Conservation (phyloP, 495 filamentous ascomycete species). For the Penicillium cataractarum region DNA sequence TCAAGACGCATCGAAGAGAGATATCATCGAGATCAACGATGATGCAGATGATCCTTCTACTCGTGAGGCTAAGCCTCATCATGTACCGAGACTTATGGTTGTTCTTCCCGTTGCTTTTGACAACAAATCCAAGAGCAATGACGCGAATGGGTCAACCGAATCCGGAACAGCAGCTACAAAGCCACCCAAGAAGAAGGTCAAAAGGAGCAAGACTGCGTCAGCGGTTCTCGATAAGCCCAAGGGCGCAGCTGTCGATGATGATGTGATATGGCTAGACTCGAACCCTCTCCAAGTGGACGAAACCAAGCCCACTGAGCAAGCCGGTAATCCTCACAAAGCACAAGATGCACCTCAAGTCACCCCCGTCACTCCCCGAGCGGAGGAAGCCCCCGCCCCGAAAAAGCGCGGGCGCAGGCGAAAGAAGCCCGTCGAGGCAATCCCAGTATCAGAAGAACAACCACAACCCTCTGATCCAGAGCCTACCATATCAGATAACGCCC, state of each 20-base stretch:
- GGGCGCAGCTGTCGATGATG: constrained; percentile 35
- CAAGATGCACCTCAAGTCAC: neutral
- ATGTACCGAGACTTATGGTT: neutral
- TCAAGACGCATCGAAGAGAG: neutral
- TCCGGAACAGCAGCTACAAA: constrained; percentile 4
- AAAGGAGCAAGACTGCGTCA: constrained; percentile 45
- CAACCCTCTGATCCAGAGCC: constrained; percentile 2
- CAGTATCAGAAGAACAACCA: constrained; percentile 1
- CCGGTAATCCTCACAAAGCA: neutral
- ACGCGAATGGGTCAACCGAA: neutral
- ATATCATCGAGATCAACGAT: constrained; percentile 12
- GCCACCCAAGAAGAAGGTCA: constrained; percentile 42
- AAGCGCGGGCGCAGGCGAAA: constrained; percentile 54
- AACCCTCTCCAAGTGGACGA: constrained; percentile 19
- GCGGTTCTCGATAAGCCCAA: constrained; percentile 31
- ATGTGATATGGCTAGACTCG: constrained; percentile 46
- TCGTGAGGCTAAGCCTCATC: constrained; percentile 7
- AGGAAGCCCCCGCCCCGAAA: constrained; percentile 32
- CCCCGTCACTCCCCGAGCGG: constrained; percentile 3
- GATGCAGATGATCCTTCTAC: constrained; percentile 9
- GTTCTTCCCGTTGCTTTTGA: neutral
- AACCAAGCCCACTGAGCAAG: neutral
- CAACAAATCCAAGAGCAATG: neutral
- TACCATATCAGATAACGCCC: neutral
- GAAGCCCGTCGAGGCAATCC: constrained; percentile 21